These are phyloP conservation scores for Monilinia laxa DNA, from an alignment of 2,329 filamentous ascomycete species.

Conservation along the genomic window DNA sequence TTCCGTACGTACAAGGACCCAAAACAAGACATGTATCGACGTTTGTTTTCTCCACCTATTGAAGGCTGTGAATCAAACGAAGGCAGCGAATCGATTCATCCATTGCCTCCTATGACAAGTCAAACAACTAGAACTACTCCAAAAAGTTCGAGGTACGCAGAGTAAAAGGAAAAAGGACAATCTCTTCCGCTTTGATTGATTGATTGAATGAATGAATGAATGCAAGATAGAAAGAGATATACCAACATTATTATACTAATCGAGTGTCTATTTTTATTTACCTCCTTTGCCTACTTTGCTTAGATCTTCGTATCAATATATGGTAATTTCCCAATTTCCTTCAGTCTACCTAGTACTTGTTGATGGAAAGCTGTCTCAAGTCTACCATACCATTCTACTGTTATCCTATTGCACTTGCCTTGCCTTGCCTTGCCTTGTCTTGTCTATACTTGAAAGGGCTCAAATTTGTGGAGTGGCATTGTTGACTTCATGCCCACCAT, in stretches of 20 bases:
- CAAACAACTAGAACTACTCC: not conserved
- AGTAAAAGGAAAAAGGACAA: not conserved
- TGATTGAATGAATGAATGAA: too few species aligned
- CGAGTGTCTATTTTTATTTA: not conserved
- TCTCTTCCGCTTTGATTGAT: not conserved
- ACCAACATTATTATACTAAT: not conserved
- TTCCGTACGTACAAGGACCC: not conserved
- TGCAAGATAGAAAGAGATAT: not conserved
- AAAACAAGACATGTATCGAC: conserved; percentile 1
- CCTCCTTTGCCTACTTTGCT: not conserved
- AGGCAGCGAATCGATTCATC: conserved; percentile 5
- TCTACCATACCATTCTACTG: not conserved
- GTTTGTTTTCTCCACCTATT: not conserved
- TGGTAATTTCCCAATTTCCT: not conserved
- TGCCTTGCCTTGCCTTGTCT: not conserved
- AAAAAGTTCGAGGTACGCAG: conserved; percentile 4
- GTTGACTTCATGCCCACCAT: not conserved
- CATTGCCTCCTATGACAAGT: not conserved
- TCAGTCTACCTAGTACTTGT: not conserved
- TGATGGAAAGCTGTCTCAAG: not conserved
- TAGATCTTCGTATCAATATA: not conserved
- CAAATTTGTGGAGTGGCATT: not conserved
- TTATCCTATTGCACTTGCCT: too few species aligned
- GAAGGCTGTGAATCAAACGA: not conserved
- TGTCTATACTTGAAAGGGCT: not conserved